These are phyloP conservation scores for Solanum paucissectum DNA, from an alignment of 257 asterid species.

Conservation along the genomic window DNA sequence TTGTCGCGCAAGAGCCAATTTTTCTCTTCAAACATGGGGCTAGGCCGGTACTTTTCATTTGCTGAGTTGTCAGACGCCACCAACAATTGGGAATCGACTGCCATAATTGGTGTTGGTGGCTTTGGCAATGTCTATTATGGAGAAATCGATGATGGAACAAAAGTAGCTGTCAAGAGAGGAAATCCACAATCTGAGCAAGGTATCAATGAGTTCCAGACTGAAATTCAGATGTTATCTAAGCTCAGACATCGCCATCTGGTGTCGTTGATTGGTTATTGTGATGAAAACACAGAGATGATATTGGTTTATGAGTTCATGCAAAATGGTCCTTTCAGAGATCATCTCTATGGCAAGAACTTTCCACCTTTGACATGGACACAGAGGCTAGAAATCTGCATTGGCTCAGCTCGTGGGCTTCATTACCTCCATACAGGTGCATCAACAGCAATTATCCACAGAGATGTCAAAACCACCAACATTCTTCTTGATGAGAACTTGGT, in stretches of 20 bases:
- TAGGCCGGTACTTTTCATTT: conserved; percentile 40
- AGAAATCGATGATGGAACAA: conserved; percentile 55
- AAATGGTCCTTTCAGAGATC: conserved; percentile 80
- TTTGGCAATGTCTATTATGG: conserved; percentile 77
- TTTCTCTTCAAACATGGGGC: conserved; percentile 31
- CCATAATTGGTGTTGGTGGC: conserved; percentile 81
- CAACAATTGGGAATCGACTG: conserved; percentile 55
- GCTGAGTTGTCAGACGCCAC: conserved; percentile 64
- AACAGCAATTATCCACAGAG: conserved; percentile 82
- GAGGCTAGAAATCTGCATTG: conserved; percentile 73
- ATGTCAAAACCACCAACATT: conserved; percentile 80
- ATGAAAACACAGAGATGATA: conserved; percentile 81
- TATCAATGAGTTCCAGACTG: conserved; percentile 80
- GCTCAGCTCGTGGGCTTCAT: conserved; percentile 87
- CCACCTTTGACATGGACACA: conserved; percentile 62
- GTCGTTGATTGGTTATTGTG: conserved; percentile 84
- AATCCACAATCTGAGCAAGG: conserved; percentile 97
- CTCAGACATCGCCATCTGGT: conserved; percentile 88
- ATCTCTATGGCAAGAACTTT: conserved; percentile 45
- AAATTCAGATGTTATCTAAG: conserved; percentile 81
- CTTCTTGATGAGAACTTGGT: conserved; percentile 58
- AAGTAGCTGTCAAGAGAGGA: conserved; percentile 84
- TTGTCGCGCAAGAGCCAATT: conserved; percentile 39
- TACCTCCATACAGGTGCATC: conserved; percentile 91
- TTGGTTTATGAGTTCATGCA: conserved; percentile 86